Evolutionary conservation across 2,329 filamentous ascomycete species (phyloP).

Genomic region (Cladosporium sp.): DNA sequence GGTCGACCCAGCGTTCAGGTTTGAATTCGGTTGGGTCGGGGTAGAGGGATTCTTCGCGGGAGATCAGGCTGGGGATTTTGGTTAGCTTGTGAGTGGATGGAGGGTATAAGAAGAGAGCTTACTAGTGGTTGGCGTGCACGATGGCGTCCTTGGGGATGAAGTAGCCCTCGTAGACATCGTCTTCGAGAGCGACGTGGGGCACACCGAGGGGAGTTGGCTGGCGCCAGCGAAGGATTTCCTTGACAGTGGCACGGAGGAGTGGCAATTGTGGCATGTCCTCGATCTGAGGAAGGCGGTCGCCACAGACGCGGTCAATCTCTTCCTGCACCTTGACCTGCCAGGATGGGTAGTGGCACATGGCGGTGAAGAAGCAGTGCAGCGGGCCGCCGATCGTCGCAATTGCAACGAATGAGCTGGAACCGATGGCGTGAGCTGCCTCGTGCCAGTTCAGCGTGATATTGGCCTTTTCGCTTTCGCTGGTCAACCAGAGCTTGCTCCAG

Average conservation of each 20-base stretch:
- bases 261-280: constrained; percentile 31
- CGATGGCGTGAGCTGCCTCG: constrained; percentile 32
- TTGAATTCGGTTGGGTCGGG: constrained; percentile 29
- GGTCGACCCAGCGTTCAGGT: constrained; percentile 31
- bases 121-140: constrained; percentile 33
- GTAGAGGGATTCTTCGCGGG: constrained; percentile 27
- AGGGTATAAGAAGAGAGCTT: constrained; percentile 7
- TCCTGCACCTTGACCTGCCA: constrained; percentile 28
- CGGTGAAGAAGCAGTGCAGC: constrained; percentile 31
- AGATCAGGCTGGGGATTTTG: constrained; percentile 24
- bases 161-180: constrained; percentile 35
- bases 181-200: constrained; percentile 32
- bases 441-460: constrained; percentile 25
- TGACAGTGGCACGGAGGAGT: constrained; percentile 30
- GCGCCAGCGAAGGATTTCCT: constrained; percentile 32
- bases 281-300: constrained; percentile 26
- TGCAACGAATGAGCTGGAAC: constrained; percentile 31
- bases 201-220: constrained; percentile 38
- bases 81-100: constrained; percentile 9
- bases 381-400: constrained; percentile 32
- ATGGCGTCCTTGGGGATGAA: constrained; percentile 35
- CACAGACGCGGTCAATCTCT: constrained; percentile 31
- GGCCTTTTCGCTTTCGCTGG: constrained; percentile 24
- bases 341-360: constrained; percentile 31
- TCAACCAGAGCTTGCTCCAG: constrained; percentile 31